A percentile compares a stretch with the other conserved stretches of the same genome.
These are phyloP conservation scores for Neospora caninum DNA, from an alignment of 169 alveolate genomes.

Conservation along the genomic window DNA sequence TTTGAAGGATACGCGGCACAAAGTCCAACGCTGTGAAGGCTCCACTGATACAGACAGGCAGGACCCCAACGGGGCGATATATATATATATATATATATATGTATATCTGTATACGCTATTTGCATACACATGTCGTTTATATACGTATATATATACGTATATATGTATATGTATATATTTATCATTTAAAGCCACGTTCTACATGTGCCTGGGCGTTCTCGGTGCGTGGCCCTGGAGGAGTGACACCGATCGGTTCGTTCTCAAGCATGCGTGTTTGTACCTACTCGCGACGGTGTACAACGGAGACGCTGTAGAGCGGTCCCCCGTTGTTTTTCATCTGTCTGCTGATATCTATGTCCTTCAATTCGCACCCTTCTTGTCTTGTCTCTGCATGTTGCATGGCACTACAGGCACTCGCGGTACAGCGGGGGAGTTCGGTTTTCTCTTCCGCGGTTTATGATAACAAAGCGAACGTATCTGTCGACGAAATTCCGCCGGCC, in stretches of 20 bases:
- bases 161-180: not conserved
- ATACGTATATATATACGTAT: not conserved
- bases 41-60: too few relatives aligned
- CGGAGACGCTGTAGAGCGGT: not conserved
- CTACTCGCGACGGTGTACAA: not conserved
- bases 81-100: not conserved
- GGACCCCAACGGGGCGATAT: not conserved
- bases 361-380: too few relatives aligned
- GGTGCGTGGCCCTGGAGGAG: not conserved
- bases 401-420: slow-evolving; percentile 29
- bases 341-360: too few relatives aligned
- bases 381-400: not conserved
- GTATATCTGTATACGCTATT: not conserved
- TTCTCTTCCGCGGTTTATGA: slow-evolving; percentile 49
- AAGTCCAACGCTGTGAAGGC: not conserved
- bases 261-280: not conserved
- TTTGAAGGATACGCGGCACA: not conserved
- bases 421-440: slow-evolving; percentile 59
- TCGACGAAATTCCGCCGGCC: slow-evolving; percentile 46
- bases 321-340: too few relatives aligned
- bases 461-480: slow-evolving; percentile 19
- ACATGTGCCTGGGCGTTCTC: not conserved
- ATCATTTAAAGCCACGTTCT: not conserved
- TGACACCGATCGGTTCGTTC: too few relatives aligned
- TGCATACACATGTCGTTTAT: too few relatives aligned